A percentile compares a stretch with the other conserved stretches of the same genome.
phyloP scores from a whole-genome alignment of 495 filamentous ascomycete species.

The Penicillium nucicola region DNA sequence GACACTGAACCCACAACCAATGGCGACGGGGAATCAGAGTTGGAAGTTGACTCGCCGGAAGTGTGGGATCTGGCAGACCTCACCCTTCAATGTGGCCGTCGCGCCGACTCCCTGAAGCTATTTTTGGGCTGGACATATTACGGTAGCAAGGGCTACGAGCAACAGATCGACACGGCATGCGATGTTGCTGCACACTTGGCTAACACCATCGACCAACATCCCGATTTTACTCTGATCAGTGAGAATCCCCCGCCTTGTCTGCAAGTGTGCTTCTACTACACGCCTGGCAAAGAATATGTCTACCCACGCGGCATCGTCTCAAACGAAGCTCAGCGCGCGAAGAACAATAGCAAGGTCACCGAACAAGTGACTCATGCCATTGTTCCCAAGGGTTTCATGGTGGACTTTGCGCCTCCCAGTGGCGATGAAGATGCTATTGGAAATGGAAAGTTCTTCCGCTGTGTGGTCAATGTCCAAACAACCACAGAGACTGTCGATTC shows the following conservation, averaged over 20 bases:
- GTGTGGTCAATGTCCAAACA: constrained; percentile 80
- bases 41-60: constrained; percentile 46
- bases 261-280: constrained; percentile 94
- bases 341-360: constrained; percentile 68
- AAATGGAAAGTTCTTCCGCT: constrained; percentile 80
- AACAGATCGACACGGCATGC: constrained; percentile 67
- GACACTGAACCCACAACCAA: constrained; percentile 20
- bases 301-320: constrained; percentile 32
- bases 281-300: constrained; percentile 51
- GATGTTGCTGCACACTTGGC: constrained; percentile 64
- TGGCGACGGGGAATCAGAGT: constrained; percentile 20
- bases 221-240: constrained; percentile 68
- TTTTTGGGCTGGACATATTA: constrained; percentile 88
- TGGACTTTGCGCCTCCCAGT: constrained; percentile 80
- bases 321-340: constrained; percentile 42
- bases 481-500: constrained; percentile 69
- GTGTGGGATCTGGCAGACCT: constrained; percentile 91
- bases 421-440: constrained; percentile 48
- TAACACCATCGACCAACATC: constrained; percentile 44
- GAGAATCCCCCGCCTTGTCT: constrained; percentile 80
- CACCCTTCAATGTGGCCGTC: constrained; percentile 86
- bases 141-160: constrained; percentile 60
- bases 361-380: constrained; percentile 61
- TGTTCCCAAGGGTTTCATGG: constrained; percentile 79
- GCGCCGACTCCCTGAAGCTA: constrained; percentile 82